Conservation (phyloP, 1,139 yeast species). For the Yamadazyma oceani region DNA sequence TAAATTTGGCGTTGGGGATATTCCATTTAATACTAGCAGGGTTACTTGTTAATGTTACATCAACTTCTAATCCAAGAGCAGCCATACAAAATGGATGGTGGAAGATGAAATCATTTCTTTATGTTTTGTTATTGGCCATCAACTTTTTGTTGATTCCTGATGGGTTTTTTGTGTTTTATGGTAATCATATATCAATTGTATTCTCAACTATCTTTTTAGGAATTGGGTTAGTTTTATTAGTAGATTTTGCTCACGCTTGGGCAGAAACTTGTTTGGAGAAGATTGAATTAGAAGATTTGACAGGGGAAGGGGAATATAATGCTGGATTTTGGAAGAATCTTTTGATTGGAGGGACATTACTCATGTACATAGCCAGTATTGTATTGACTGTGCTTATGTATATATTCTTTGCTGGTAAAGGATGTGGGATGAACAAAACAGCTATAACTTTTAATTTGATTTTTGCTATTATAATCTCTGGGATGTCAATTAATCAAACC, state of each 20-base stretch:
- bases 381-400: conserved; percentile 78
- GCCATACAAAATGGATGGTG: conserved; percentile 89
- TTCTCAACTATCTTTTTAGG: conserved; percentile 84
- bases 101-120: conserved; percentile 69
- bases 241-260: conserved; percentile 99
- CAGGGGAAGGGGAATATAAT: conserved; percentile 47
- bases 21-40: conserved; percentile 74
- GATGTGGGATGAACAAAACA: conserved; percentile 88
- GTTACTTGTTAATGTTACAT: conserved; percentile 68
- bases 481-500: conserved; percentile 72
- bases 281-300: conserved; percentile 83
- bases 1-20: conserved; percentile 84
- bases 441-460: conserved; percentile 79
- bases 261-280: conserved; percentile 94
- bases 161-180: conserved; percentile 82
- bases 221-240: conserved; percentile 84
- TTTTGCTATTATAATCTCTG: conserved; percentile 62
- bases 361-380: conserved; percentile 77
- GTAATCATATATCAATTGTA: conserved; percentile 82
- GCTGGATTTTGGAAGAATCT: conserved; percentile 74
- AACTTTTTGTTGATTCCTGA: conserved; percentile 82
- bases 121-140: conserved; percentile 56
- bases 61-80: conserved; percentile 79
- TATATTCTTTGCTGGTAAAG: conserved; percentile 76
- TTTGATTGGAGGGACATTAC: conserved; percentile 80